Percentiles rank a stretch among this genome's conserved stretches.
Conservation (phyloP, 176 grass and related monocot species). For the Thinopyrum elongatum region DNA sequence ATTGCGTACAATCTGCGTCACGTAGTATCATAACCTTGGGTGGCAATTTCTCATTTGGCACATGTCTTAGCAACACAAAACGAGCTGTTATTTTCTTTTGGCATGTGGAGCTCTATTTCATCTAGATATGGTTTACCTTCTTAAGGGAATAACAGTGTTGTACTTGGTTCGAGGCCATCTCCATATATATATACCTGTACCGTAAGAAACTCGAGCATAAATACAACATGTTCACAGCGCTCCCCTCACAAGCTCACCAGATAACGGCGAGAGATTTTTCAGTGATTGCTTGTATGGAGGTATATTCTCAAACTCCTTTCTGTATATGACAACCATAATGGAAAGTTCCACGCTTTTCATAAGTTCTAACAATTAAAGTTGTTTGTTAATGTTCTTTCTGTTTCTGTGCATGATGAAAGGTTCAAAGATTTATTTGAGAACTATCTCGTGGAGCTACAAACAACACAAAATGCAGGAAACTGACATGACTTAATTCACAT, state of each 20-base stretch:
- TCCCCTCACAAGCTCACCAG: too few relatives aligned
- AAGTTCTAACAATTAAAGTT: neutral
- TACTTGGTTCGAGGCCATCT: too few relatives aligned
- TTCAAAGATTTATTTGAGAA: constrained; percentile 80
- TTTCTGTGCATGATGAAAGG: constrained; percentile 24
- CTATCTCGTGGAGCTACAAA: constrained; percentile 85
- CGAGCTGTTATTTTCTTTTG: neutral
- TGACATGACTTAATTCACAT: too few relatives aligned
- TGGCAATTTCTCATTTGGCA: neutral
- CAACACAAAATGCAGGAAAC: too few relatives aligned
- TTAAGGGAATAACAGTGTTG: too few relatives aligned
- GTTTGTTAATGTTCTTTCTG: neutral
- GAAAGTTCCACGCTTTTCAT: neutral
- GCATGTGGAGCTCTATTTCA: too few relatives aligned
- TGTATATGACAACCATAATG: neutral
- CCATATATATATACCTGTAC: too few relatives aligned
- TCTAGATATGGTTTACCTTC: too few relatives aligned
- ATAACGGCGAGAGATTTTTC: too few relatives aligned
- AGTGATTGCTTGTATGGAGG: constrained; percentile 51
- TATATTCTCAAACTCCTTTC: constrained; percentile 33
- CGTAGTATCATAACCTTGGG: neutral
- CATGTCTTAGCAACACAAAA: neutral
- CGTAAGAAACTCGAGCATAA: too few relatives aligned
- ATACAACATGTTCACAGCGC: too few relatives aligned
- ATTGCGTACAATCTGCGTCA: too few relatives aligned